phyloP scores from a whole-genome alignment of 2,329 filamentous ascomycete genomes.

The Venturia pyrina region DNA sequence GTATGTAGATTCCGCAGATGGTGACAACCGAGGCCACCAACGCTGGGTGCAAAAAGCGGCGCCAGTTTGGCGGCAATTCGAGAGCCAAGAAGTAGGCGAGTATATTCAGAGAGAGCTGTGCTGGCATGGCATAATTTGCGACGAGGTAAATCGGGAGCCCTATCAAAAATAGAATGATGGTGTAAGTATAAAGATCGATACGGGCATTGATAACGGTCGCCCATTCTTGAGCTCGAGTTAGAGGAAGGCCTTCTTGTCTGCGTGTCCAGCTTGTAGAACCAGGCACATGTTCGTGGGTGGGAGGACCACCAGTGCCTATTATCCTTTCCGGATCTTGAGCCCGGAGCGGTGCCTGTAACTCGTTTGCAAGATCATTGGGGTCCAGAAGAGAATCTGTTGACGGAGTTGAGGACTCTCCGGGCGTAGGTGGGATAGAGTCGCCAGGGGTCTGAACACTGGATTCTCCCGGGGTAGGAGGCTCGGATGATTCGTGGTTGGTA shows the following conservation, averaged over 20 bases:
- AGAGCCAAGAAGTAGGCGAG: constrained; percentile 44
- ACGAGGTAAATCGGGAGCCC: constrained; percentile 47
- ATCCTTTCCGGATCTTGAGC: constrained; percentile 18
- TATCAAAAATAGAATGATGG: constrained; percentile 34
- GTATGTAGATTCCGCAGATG: constrained; percentile 43
- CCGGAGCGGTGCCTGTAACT: constrained; percentile 9
- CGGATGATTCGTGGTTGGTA: background rate
- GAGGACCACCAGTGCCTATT: constrained; percentile 19
- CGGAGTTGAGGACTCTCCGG: background rate
- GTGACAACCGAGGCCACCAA: constrained; percentile 45
- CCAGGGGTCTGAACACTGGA: background rate
- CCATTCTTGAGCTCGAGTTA: constrained; percentile 41
- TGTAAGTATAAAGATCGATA: constrained; percentile 38
- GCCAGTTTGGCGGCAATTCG: constrained; percentile 39
- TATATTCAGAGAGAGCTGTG: constrained; percentile 38
- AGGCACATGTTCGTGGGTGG: constrained; percentile 9
- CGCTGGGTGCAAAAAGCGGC: constrained; percentile 48
- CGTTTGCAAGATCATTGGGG: background rate
- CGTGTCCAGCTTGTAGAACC: constrained; percentile 12
- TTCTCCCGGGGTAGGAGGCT: background rate
- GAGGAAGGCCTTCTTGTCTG: constrained; percentile 32
- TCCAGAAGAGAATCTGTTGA: background rate
- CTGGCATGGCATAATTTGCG: constrained; percentile 40
- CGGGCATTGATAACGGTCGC: constrained; percentile 37
- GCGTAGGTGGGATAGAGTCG: background rate